phyloP scores from a whole-genome alignment of 2,329 filamentous ascomycete species.

The Zalaria obscura region DNA sequence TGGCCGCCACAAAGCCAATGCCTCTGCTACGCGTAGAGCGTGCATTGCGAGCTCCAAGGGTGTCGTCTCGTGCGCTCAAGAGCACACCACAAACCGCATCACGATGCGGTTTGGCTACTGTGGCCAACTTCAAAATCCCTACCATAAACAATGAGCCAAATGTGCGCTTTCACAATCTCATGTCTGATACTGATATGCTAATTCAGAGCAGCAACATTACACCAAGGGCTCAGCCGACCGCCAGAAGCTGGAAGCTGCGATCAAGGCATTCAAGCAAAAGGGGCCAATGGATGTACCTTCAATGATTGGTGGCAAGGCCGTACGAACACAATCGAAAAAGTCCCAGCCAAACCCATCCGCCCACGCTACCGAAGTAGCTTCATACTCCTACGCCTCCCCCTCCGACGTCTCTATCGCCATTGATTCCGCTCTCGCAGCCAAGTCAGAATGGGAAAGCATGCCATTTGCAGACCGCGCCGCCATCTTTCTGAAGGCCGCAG shows the following conservation, averaged over 20 bases:
- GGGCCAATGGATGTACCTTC: slow-evolving; percentile 67
- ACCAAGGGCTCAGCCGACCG: slow-evolving; percentile 69
- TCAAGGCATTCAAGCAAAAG: slow-evolving; percentile 54
- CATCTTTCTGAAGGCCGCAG: slow-evolving; percentile 90
- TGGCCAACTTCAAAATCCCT: slow-evolving; percentile 80
- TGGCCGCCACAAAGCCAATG: too few relatives aligned
- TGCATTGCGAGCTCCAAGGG: too few relatives aligned
- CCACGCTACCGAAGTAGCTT: slow-evolving; percentile 62
- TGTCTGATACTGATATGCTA: slow-evolving; percentile 1
- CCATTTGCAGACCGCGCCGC: slow-evolving; percentile 85
- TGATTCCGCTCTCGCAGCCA: slow-evolving; percentile 70
- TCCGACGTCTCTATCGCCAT: slow-evolving; percentile 70
- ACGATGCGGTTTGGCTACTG: slow-evolving; percentile 31
- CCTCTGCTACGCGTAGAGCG: too few relatives aligned
- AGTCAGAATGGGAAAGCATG: slow-evolving; percentile 69
- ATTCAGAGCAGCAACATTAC: slow-evolving; percentile 60
- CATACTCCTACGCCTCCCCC: slow-evolving; percentile 68
- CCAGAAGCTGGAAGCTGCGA: slow-evolving; percentile 57
- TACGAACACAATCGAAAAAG: slow-evolving; percentile 50
- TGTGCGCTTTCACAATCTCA: slow-evolving; percentile 37
- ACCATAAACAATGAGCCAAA: slow-evolving; percentile 90
- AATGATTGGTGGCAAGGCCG: slow-evolving; percentile 69
- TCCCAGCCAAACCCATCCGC: slow-evolving; percentile 73
- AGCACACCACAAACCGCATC: slow-evolving; percentile 1
- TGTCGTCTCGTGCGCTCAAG: too few relatives aligned